phyloP scores from a whole-genome alignment of 495 filamentous ascomycete genomes.

The Penicillium turbatum region DNA sequence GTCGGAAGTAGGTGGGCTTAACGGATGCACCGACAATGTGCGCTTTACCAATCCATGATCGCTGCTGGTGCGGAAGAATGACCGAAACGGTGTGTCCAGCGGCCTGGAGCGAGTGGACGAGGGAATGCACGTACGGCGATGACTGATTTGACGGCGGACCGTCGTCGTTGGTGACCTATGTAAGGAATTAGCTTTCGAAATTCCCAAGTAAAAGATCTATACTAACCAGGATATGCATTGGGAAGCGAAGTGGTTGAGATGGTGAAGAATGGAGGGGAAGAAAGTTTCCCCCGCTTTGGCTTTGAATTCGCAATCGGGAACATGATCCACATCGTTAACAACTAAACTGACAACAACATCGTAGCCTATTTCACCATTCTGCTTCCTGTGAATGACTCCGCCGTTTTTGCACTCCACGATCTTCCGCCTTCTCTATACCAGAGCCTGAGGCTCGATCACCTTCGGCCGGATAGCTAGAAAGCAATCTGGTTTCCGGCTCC shows the following conservation, averaged over 20 bases:
- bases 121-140: constrained; percentile 87
- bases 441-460: constrained; percentile 24
- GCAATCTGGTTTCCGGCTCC: constrained; percentile 15
- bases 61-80: constrained; percentile 82
- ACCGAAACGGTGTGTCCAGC: constrained; percentile 83
- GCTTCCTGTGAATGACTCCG: constrained; percentile 30
- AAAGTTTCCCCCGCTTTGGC: constrained; percentile 12
- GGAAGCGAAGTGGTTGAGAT: constrained; percentile 12
- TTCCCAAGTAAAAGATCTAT: background rate
- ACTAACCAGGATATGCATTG: constrained; percentile 47
- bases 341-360: background rate
- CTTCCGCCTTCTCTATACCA: constrained; percentile 32
- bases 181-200: constrained; percentile 21
- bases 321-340: background rate
- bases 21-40: constrained; percentile 84
- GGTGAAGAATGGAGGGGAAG: constrained; percentile 15
- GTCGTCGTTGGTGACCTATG: constrained; percentile 86
- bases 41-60: constrained; percentile 97
- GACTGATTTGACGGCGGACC: constrained; percentile 87
- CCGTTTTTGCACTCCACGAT: constrained; percentile 33
- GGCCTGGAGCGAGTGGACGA: constrained; percentile 70
- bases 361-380: background rate
- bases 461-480: constrained; percentile 19
- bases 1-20: constrained; percentile 84
- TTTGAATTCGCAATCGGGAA: constrained; percentile 5